Base-by-base conservation (phyloP, 768 basidiomycete genomes). In the Macrolepiota albuminosa region DNA sequence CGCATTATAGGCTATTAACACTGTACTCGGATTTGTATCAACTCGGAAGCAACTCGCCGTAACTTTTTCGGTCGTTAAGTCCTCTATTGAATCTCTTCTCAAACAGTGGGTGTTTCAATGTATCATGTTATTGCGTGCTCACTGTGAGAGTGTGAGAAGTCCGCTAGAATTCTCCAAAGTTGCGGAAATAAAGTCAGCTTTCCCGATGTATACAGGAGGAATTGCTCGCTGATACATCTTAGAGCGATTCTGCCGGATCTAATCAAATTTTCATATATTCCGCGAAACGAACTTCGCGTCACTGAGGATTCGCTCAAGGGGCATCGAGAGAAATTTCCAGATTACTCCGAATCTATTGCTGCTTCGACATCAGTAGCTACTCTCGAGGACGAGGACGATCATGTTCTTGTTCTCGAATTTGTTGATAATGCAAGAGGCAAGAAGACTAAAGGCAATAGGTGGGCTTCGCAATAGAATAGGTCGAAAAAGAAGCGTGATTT, bases 21-120 rank as follows among this genome's bases (percentile, higher is more conserved):
- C 93, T 14, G 91, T 96, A 4, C 81, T 95, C 43, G 93, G 89
- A 0, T 96, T 96, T 67, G 81, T 93, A 42, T 89, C 91, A 2
- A 86, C 91, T 0, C 80, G 91, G 61, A 89, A 91, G 63, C 84
- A 90, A 63, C 71, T 95, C 37, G 89, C 91, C 7, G 86, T 84
- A 7, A 94, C 91, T 0, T 95, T 94, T 66, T 77, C 85, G 6
- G 81, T 84, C 3, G 79, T 95, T 29, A 81, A 88, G 46, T 78
- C 82, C 14, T 91, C 91, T n/a, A 91, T 93, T 0, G 93, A 95
- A 74, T 77, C 81, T 50, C 76, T 95, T 8, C 71, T 94, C 21
- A 90, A 91, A 67, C 79, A 85, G 93, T 90, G 61, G 54, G 78
- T 68, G 45, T n/a, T 21, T 46, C 31, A 21, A 18, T 34, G 24